Base-by-base conservation (phyloP, 371 early-diverging fungal genomes). In the Mortierella sp. region DNA sequence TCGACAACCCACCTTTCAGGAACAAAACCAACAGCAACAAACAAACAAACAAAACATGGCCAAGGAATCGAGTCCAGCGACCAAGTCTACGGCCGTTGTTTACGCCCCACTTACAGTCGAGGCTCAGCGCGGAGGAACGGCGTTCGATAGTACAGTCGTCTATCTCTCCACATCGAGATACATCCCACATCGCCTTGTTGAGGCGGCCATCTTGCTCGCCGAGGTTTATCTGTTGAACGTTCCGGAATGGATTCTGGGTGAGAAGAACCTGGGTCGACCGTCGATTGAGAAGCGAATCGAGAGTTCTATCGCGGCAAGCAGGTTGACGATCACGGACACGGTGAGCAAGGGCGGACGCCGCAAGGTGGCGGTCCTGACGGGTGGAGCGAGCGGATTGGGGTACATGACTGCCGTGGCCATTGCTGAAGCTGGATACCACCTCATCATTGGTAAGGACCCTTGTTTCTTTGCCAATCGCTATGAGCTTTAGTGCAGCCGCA, bases 231-330 rank as follows among this genome's bases (percentile, higher is more conserved):
- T 81, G 10, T 53, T 85, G 54, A 85, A 85, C 37, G 26, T 81
- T 8, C 85, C 85, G 2, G 85, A 85, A 37, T 85, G 85, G 85
- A 70, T 85, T 48, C 51, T 85, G 6, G 81, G 81, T 28, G 80
- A 77, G n/a, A 78, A 50, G 44, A 31, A 72, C 48, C 6, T 24
- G 13, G 40, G 37, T 13, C 55, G 70, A 21, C 81, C 79, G 1
- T 37, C 78, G 0, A 71, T 81, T 11, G 81, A 84, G 28, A 81
- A 78, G 73, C 67, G 85, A n/a, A 78, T 85, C 40, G 79, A 69
- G 19, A 73, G 54, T 24, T 78, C 78, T 4, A 76, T 85, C 34
- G 81, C 76, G 2, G 61, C 85, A 16, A 85, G 85, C 43, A 72
- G 77, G 19, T 0, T 70, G 31, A 34, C 67, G 44, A 78, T 76